phyloP scores from a whole-genome alignment of 495 filamentous ascomycete genomes.

The Penicillium cataractarum region DNA sequence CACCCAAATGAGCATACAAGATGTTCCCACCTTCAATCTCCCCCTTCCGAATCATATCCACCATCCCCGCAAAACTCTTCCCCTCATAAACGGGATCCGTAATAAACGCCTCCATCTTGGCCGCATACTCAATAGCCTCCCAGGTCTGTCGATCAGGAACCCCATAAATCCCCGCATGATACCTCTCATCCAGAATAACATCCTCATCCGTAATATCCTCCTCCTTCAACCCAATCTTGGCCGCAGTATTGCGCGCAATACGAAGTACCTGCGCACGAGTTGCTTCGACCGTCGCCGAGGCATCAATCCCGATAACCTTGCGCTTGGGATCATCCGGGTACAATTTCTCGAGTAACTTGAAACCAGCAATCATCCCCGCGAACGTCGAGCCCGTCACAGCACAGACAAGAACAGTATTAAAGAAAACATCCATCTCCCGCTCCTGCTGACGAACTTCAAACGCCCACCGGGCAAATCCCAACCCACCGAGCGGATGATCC shows the following conservation, averaged over 20 bases:
- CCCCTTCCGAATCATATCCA: slow-evolving; percentile 61
- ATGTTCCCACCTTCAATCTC: slow-evolving; percentile 61
- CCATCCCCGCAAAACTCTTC: slow-evolving; percentile 67
- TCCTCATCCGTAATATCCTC: slow-evolving; percentile 59
- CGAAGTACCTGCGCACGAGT: slow-evolving; percentile 60
- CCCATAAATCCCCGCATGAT: slow-evolving; percentile 64
- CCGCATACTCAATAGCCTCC: slow-evolving; percentile 64
- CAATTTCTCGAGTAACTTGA: slow-evolving; percentile 56
- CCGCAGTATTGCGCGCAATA: slow-evolving; percentile 61
- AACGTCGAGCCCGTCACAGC: slow-evolving; percentile 65
- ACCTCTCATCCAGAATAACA: slow-evolving; percentile 62
- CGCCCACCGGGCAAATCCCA: slow-evolving; percentile 68
- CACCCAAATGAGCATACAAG: slow-evolving; percentile 66
- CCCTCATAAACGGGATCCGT: slow-evolving; percentile 72
- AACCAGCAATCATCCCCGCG: slow-evolving; percentile 66
- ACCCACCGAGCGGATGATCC: slow-evolving; percentile 65
- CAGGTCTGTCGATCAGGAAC: slow-evolving; percentile 59
- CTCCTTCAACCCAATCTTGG: slow-evolving; percentile 56
- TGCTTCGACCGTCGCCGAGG: slow-evolving; percentile 56
- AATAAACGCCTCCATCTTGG: slow-evolving; percentile 64
- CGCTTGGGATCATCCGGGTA: slow-evolving; percentile 42
- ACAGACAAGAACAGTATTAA: slow-evolving; percentile 64
- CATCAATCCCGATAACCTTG: slow-evolving; percentile 64
- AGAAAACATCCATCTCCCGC: slow-evolving; percentile 56
- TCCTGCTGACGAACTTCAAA: slow-evolving; percentile 65